Evolutionary conservation across 805 yeast genomes (phyloP).

Genomic region (Candida fluviatilis): DNA sequence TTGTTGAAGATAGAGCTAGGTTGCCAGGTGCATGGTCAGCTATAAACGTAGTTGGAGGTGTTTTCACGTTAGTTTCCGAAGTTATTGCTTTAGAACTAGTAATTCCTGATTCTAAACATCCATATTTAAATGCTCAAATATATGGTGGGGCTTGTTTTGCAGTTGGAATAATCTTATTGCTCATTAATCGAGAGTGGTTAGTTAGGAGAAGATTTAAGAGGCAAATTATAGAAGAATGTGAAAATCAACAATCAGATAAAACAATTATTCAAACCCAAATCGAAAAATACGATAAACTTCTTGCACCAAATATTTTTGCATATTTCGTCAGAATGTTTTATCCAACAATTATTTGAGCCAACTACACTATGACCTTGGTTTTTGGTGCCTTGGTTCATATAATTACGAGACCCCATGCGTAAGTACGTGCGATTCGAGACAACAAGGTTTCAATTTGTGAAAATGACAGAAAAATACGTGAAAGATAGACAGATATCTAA

Average conservation of each 20-base stretch:
- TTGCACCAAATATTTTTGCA: slow-evolving; percentile 5
- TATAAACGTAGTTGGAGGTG: slow-evolving; percentile 24
- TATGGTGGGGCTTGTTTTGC: slow-evolving; percentile 50
- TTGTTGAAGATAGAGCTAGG: slow-evolving; percentile 13
- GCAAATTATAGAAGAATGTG: slow-evolving; percentile 16
- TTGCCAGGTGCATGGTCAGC: slow-evolving; percentile 37
- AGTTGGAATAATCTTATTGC: slow-evolving; percentile 34
- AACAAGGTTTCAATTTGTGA: no score
- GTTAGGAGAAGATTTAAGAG: slow-evolving; percentile 1
- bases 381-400: no score
- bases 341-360: slow-evolving; percentile 9
- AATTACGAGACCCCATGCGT: no score
- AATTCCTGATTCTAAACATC: slow-evolving; percentile 16
- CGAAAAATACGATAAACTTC: slow-evolving; percentile 13
- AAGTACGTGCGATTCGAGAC: no score
- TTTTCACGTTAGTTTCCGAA: slow-evolving; percentile 43
- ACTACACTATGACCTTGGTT: no score
- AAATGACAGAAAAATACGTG: no score
- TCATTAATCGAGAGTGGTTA: slow-evolving; percentile 42
- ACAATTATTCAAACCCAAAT: not conserved
- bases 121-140: slow-evolving; percentile 54
- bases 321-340: slow-evolving; percentile 16
- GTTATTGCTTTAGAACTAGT: slow-evolving; percentile 49
- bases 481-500: no score
- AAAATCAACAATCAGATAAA: slow-evolving; percentile 34